Conservation (phyloP, 73 alveolate genomes). For the Breviolum minutum region DNA sequence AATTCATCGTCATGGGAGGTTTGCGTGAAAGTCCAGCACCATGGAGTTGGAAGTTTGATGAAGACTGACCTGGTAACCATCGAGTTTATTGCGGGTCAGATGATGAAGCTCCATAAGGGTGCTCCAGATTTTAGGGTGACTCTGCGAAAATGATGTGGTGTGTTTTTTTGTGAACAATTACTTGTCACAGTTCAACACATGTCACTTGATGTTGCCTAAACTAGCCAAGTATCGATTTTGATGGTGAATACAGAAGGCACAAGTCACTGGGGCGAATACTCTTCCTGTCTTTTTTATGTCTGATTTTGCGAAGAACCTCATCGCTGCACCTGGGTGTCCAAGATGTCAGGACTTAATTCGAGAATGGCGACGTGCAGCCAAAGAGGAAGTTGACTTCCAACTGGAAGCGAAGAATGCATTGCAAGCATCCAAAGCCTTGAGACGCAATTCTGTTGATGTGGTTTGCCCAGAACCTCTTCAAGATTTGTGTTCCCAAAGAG, state of each 20-base stretch:
- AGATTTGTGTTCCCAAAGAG: neutral
- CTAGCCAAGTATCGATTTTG: too few relatives aligned
- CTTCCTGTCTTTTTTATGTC: neutral
- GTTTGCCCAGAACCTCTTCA: conserved; percentile 58
- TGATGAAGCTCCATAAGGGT: conserved; percentile 45
- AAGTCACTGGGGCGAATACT: too few relatives aligned
- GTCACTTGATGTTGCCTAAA: neutral
- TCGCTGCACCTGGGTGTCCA: neutral
- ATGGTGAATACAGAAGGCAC: too few relatives aligned
- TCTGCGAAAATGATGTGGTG: neutral
- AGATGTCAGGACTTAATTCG: conserved; percentile 52
- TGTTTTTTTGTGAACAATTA: neutral
- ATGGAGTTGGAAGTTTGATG: conserved; percentile 81
- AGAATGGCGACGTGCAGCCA: conserved; percentile 71
- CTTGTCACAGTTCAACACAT: neutral
- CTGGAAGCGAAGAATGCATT: conserved; percentile 70
- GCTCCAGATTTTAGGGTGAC: conserved; percentile 68
- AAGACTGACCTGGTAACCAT: conserved; percentile 56
- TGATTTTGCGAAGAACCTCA: neutral
- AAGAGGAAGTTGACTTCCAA: conserved; percentile 71
- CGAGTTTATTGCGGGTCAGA: conserved; percentile 49
- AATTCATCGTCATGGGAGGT: neutral
- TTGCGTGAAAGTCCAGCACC: conserved; percentile 85
- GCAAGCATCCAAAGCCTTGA: conserved; percentile 46
- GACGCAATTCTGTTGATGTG: conserved; percentile 29